Percentiles rank a stretch among this genome's conserved stretches.
phyloP scores from a whole-genome alignment of 345 rosid species.

The Balakata baccata region DNA sequence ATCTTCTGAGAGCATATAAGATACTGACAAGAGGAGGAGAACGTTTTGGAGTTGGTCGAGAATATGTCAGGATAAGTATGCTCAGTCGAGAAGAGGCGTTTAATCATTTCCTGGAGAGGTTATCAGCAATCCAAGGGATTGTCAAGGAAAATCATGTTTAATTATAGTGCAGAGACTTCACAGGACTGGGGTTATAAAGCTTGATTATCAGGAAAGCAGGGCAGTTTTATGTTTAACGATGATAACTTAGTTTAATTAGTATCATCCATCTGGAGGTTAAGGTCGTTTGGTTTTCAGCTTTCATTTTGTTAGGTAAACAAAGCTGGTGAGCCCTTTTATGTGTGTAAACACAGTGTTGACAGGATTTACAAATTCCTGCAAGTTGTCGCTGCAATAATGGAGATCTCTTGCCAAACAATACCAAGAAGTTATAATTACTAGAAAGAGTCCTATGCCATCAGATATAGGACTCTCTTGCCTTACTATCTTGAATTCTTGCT shows the following conservation, averaged over 20 bases:
- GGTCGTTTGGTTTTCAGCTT: background rate
- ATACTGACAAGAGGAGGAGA: slow-evolving; percentile 54
- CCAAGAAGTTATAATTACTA: background rate
- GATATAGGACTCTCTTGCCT: too few species aligned
- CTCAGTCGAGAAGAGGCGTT: slow-evolving; percentile 59
- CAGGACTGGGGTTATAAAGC: background rate
- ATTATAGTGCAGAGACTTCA: background rate
- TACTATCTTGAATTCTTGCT: too few species aligned
- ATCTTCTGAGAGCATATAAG: slow-evolving; percentile 45
- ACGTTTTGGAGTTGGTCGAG: slow-evolving; percentile 49
- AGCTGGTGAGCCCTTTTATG: too few species aligned
- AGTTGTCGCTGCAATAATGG: background rate
- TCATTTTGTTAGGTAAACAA: background rate
- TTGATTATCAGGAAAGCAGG: background rate
- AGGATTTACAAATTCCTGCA: background rate
- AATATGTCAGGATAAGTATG: slow-evolving; percentile 65
- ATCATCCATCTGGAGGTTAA: slow-evolving; percentile 14
- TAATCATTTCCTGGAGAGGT: slow-evolving; percentile 56
- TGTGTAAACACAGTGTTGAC: background rate
- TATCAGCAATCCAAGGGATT: slow-evolving; percentile 36
- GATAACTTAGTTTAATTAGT: background rate
- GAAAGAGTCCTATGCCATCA: too few species aligned
- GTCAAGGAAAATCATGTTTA: background rate
- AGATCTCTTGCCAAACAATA: background rate
- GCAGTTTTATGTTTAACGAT: background rate